Evolutionary conservation across 495 filamentous ascomycete species (phyloP), one percentile per base, ranked within the genome.

Genomic region (Clohesyomyces aquaticus): DNA sequence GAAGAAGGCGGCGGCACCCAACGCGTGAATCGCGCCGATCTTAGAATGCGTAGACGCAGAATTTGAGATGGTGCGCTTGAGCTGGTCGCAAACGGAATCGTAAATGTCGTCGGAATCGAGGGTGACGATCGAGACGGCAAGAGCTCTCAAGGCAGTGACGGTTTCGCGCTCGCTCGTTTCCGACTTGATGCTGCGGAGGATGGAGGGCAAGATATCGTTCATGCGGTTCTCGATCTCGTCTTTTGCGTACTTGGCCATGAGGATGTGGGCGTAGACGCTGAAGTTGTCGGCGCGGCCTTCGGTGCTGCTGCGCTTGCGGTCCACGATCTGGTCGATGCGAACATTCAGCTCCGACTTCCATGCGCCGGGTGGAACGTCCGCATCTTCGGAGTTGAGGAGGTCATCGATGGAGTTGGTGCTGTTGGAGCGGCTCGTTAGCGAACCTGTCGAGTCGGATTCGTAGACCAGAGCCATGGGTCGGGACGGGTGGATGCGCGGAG

Each of bases 221-320:
- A 85, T 78, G 60, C 81, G 83, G 19, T 70, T 68, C 32, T 83
- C 75, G 14, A 96, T 83, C 56, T 89, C 85, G 19, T 88, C 85
- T 28, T 83, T 79, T 0, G 85, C 83, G 71, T 87, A 93, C 66
- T 90, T 89, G 53, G 85, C 83, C 63, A 86, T 91, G 35, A 93
- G 76, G 21, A 93, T 79, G 54, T 88, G 85, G 22, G 82, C 82
- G 74, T 91, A 97, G 29, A 80, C 81, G 16, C 79, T 77, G 53
- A 95, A 79, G 21, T 85, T 84, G 51, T 85, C 82, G 70, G 96
- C 93, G 28, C 93, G 85, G 14, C 89, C 88, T 66, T 90, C 84
- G n/a, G 83, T 82, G 59, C 87, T 91, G 73, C 86, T 90, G 56
- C 88, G 85, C 80, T 96, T 98, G 66, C 91, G 86, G 67, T 96